phyloP scores from a whole-genome alignment of 768 basidiomycete species.

The Lenzites betulinus region DNA sequence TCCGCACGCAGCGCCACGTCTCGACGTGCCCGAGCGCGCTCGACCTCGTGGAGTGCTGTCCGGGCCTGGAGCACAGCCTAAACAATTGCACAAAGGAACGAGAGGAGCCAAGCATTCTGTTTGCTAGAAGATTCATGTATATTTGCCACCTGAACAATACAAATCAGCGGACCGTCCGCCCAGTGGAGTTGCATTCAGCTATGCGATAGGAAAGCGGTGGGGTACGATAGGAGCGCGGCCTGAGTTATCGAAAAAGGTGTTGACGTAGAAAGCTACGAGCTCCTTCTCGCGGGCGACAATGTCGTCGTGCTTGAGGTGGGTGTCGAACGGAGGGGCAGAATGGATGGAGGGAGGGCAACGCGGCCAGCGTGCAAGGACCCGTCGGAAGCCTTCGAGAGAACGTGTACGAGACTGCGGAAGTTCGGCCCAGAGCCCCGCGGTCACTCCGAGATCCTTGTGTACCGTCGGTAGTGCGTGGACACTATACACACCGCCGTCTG shows the following conservation, averaged over 20 bases:
- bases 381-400: neutral
- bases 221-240: slow-evolving; percentile 2
- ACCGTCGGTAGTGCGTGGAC: neutral
- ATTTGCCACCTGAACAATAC: too few species aligned
- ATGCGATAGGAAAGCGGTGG: too few species aligned
- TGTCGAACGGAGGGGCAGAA: neutral
- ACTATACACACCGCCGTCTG: neutral
- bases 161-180: too few species aligned
- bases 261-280: neutral
- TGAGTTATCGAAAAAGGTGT: neutral
- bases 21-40: neutral
- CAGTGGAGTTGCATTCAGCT: too few species aligned
- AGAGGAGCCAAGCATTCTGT: too few species aligned
- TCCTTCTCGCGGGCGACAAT: neutral
- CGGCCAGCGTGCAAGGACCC: neutral
- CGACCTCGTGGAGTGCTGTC: slow-evolving; percentile 3
- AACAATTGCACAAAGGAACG: too few species aligned
- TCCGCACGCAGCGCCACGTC: neutral
- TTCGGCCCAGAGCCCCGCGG: neutral
- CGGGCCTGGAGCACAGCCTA: neutral
- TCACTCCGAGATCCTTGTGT: neutral
- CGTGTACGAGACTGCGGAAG: neutral
- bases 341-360: neutral
- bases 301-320: neutral
- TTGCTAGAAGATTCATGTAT: too few species aligned